phyloP scores from a whole-genome alignment of 2,329 filamentous ascomycete genomes.

The Beauveria australis region DNA sequence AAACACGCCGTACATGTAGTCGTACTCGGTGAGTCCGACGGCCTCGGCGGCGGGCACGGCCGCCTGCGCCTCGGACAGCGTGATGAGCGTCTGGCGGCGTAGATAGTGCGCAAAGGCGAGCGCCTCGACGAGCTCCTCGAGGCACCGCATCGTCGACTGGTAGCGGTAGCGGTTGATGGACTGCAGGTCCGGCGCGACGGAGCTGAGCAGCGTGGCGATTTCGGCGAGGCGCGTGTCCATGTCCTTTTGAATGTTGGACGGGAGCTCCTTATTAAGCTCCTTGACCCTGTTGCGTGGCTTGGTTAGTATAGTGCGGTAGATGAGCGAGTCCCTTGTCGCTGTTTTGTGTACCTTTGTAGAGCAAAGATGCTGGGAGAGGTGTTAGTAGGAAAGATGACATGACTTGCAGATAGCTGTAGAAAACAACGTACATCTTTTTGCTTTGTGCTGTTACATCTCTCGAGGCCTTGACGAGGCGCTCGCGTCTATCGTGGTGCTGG shows the following conservation, averaged over 20 bases:
- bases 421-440: conserved; percentile 85
- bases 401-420: conserved; percentile 19
- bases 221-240: conserved; percentile 60
- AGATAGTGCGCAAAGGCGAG: conserved; percentile 86
- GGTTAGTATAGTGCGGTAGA: not conserved
- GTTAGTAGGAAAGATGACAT: not conserved
- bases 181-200: conserved; percentile 64
- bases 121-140: conserved; percentile 93
- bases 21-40: conserved; percentile 64
- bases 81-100: conserved; percentile 64
- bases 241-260: conserved; percentile 60
- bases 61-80: conserved; percentile 49
- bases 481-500: conserved; percentile 85
- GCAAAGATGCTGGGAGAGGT: conserved; percentile 14
- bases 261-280: conserved; percentile 53
- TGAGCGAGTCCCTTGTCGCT: not conserved
- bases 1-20: conserved; percentile 86
- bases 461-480: conserved; percentile 83
- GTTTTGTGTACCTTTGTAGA: conserved; percentile 26
- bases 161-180: conserved; percentile 80
- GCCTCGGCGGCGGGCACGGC: conserved; percentile 34
- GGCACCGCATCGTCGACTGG: conserved; percentile 67
- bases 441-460: conserved; percentile 87
- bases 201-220: conserved; percentile 60
- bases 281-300: conserved; percentile 47